Percentiles rank a stretch among this genome's conserved stretches.
Conservation (phyloP, 306 rosid species). For the Arachis stenosperma region DNA sequence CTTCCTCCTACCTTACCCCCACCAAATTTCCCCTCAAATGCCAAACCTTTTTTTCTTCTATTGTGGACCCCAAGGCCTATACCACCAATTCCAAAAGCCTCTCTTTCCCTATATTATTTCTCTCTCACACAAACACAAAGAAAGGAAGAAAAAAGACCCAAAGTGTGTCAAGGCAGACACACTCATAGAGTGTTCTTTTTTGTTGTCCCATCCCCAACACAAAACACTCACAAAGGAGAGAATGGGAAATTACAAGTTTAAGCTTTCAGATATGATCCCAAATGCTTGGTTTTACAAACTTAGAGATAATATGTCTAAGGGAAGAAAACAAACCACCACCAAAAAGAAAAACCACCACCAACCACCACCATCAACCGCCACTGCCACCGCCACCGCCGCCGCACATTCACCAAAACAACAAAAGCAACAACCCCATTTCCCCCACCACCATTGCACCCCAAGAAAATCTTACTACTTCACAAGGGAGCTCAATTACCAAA, state of each 20-base stretch:
- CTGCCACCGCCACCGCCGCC: constrained; percentile 40
- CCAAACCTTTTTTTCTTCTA: constrained; percentile 36
- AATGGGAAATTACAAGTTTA: constrained; percentile 77
- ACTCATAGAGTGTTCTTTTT: constrained; percentile 27
- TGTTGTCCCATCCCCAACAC: constrained; percentile 22
- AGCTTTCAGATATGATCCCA: constrained; percentile 79
- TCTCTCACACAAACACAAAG: background rate
- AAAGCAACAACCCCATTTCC: constrained; percentile 35
- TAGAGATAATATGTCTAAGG: constrained; percentile 57
- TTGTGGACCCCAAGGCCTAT: constrained; percentile 42
- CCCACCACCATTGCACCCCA: constrained; percentile 39
- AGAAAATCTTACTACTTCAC: constrained; percentile 83
- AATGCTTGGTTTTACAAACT: constrained; percentile 92
- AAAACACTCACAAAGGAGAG: constrained; percentile 9
- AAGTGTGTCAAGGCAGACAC: constrained; percentile 20
- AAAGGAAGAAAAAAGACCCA: background rate
- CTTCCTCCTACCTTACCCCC: constrained; percentile 30
- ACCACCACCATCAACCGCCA: constrained; percentile 26
- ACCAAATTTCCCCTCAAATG: constrained; percentile 30
- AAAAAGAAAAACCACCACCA: constrained; percentile 39
- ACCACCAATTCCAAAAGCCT: constrained; percentile 37
- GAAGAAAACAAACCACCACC: constrained; percentile 40
- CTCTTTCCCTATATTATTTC: constrained; percentile 32
- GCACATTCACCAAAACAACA: constrained; percentile 37
- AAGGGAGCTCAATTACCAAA: constrained; percentile 52